Conservation (phyloP, 2,329 filamentous ascomycete species). For the Colletotrichum eremochloae region DNA sequence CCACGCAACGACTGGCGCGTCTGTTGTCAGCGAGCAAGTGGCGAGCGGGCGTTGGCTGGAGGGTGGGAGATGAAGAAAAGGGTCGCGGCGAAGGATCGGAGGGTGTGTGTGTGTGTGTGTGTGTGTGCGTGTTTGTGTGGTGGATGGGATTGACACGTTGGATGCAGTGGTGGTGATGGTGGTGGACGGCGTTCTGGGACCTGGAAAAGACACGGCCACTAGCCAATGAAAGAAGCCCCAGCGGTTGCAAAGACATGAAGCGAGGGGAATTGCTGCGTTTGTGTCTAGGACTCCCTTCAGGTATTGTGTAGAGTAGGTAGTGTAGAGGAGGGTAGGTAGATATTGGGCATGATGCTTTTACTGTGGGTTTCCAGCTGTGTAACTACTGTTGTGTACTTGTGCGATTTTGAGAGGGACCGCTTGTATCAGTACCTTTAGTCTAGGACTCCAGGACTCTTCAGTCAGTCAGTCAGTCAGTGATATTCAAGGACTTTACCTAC, state of each 20-base stretch:
- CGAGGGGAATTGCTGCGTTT: background rate
- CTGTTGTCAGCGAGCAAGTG: slow-evolving; percentile 15
- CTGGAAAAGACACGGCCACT: slow-evolving; percentile 3
- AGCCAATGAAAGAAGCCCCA: slow-evolving; percentile 9
- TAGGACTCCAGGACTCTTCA: background rate
- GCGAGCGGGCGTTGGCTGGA: slow-evolving; percentile 6
- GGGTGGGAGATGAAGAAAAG: background rate
- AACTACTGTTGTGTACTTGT: too few relatives aligned
- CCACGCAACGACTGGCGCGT: slow-evolving; percentile 4
- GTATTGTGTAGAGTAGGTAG: too few relatives aligned
- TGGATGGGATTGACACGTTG: slow-evolving; percentile 24
- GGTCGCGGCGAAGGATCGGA: slow-evolving; percentile 24
- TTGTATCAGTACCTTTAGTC: too few relatives aligned
- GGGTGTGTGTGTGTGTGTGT: slow-evolving; percentile 14
- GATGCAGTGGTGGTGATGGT: slow-evolving; percentile 3
- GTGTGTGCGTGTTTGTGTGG: background rate
- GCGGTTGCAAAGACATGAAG: too few relatives aligned
- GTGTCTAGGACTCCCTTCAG: background rate
- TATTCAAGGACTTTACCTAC: background rate
- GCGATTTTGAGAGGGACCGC: too few relatives aligned
- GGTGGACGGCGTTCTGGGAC: background rate
- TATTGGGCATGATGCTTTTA: too few relatives aligned
- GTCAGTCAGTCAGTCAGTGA: background rate
- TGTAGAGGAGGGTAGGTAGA: too few relatives aligned
- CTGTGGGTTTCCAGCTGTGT: too few relatives aligned